Evolutionary conservation across 2,329 filamentous ascomycete species (phyloP).

Genomic region (Arachnopeziza araneosa): DNA sequence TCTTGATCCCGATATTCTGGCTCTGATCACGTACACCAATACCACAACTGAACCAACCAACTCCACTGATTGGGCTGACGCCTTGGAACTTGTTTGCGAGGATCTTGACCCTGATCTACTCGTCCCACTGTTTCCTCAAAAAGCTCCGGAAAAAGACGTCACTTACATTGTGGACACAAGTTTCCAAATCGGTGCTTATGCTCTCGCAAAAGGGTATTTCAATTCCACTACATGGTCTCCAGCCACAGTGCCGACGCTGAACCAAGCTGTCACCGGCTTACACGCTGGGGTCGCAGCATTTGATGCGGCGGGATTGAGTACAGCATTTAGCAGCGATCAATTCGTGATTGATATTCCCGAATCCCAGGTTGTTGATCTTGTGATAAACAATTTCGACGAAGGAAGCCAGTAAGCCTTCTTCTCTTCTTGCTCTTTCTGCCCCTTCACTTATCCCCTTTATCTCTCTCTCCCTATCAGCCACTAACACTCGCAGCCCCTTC

Average conservation of each 20-base stretch:
- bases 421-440: not conserved
- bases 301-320: not conserved
- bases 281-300: not conserved
- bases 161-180: constrained; percentile 47
- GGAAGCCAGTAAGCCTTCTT: constrained; percentile 24
- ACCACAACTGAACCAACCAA: constrained; percentile 7
- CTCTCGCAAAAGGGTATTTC: constrained; percentile 43
- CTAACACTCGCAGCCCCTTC: not conserved
- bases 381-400: constrained; percentile 43
- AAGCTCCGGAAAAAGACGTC: constrained; percentile 41
- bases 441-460: not conserved
- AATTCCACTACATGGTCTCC: constrained; percentile 47
- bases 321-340: not conserved
- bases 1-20: constrained; percentile 29
- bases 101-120: constrained; percentile 36
- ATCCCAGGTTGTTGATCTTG: constrained; percentile 37
- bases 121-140: constrained; percentile 35
- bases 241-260: constrained; percentile 39
- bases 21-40: constrained; percentile 31
- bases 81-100: constrained; percentile 19
- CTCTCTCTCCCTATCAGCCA: not conserved
- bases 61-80: constrained; percentile 39
- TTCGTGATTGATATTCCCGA: constrained; percentile 31
- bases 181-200: constrained; percentile 51
- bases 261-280: constrained; percentile 36